Conservation (phyloP, 1,139 yeast genomes). For the Yamadazyma epiphylla region DNA sequence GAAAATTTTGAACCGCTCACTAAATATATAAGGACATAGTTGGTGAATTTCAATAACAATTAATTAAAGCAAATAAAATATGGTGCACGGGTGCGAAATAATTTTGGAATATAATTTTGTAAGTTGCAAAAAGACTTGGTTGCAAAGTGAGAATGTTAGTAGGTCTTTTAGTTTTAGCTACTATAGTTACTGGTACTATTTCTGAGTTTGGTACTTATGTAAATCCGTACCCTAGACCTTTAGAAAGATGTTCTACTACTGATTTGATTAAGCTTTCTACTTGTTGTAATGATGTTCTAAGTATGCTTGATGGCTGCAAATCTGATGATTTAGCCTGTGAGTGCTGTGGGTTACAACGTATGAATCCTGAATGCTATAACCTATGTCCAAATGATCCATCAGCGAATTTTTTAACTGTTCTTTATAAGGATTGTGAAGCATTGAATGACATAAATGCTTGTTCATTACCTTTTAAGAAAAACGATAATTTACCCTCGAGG, state of each 20-base stretch:
- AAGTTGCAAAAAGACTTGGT: no score
- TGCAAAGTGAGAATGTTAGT: no score
- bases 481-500: slow-evolving; percentile 15
- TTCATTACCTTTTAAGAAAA: slow-evolving; percentile 45
- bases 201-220: slow-evolving; percentile 38
- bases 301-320: slow-evolving; percentile 44
- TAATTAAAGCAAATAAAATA: no score
- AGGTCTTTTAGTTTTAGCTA: no score
- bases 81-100: no score
- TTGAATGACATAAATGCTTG: slow-evolving; percentile 51
- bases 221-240: slow-evolving; percentile 44
- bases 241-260: slow-evolving; percentile 33
- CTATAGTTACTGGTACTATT: slow-evolving; percentile 1
- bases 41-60: no score
- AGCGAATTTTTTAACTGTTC: slow-evolving; percentile 42
- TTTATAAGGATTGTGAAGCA: slow-evolving; percentile 42
- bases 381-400: slow-evolving; percentile 48
- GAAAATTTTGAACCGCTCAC: no score
- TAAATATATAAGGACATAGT: no score
- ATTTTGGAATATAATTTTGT: no score
- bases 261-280: slow-evolving; percentile 38
- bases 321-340: slow-evolving; percentile 54
- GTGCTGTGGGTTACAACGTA: slow-evolving; percentile 51
- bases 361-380: slow-evolving; percentile 41
- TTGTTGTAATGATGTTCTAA: slow-evolving; percentile 45